Conservation (phyloP, 768 basidiomycete species). For the Suillus hirtellus region DNA sequence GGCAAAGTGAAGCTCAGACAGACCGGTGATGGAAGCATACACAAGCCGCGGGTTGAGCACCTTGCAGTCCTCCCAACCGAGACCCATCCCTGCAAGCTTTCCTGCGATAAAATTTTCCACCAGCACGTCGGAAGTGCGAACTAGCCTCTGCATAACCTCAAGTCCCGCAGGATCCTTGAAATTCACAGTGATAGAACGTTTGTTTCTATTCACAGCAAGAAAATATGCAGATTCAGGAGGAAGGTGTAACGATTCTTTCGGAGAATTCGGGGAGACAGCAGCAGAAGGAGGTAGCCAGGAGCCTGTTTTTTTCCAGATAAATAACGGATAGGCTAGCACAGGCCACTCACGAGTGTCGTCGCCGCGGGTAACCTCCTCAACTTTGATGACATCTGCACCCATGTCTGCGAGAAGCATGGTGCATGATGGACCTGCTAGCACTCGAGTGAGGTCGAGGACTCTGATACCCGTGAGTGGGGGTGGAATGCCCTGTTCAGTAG, state of each 20-base stretch:
- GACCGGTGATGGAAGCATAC: conserved; percentile 89
- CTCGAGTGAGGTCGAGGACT: conserved; percentile 87
- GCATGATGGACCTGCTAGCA: conserved; percentile 89
- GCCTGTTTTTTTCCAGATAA: conserved; percentile 39
- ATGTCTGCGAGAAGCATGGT: conserved; percentile 93
- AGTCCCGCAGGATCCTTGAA: conserved; percentile 80
- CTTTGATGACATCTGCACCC: conserved; percentile 91
- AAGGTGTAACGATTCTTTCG: conserved; percentile 57
- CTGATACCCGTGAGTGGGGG: conserved; percentile 80
- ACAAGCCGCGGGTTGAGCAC: conserved; percentile 79
- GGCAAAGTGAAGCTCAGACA: conserved; percentile 18
- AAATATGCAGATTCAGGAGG: conserved; percentile 95
- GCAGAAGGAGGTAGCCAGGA: conserved; percentile 68
- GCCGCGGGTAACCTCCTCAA: conserved; percentile 77
- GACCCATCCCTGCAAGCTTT: conserved; percentile 80
- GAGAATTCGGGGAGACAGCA: conserved; percentile 46
- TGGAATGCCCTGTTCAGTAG: conserved; percentile 48
- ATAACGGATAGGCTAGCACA: conserved; percentile 13
- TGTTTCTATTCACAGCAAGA: conserved; percentile 84
- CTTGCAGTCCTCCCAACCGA: conserved; percentile 82
- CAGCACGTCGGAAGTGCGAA: conserved; percentile 76
- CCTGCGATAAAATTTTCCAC: conserved; percentile 90
- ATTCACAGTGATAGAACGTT: conserved; percentile 86
- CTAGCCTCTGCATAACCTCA: conserved; percentile 69
- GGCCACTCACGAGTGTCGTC: conserved; percentile 80